Evolutionary conservation across 208 protist genomes (phyloP), one percentile per base, ranked within the genome.

Genomic region (Leishmania guyanensis): DNA sequence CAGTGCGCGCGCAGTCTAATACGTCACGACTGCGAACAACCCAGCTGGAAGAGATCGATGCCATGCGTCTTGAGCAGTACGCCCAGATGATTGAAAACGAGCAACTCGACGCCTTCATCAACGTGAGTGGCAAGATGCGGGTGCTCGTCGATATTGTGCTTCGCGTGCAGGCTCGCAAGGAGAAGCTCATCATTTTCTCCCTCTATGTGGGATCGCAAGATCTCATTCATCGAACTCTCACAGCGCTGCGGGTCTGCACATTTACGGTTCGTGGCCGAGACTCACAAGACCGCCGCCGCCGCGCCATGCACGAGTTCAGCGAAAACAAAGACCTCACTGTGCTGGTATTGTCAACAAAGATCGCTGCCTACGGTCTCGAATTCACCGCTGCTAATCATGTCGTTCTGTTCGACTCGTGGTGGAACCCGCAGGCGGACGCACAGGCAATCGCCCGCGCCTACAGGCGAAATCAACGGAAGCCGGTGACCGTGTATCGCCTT

Each of bases 331-430:
- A 86, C 22, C 64, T 96, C 64, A 80, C 75, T 12, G 90, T 84
- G 36, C 85, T 99, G 75, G 89, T 99, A 58, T 84, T 99, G 5
- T 99, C 98, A 0, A 99, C 99, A 5, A 96, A 98, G 68, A 98
- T 99, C 56, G 98, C 98, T 29, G 99, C 99, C 10, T 94, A 99
- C 22, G 99, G 99, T 39, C 98, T 99, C 64, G 99, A 99, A 84
- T 95, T 99, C 51, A 98, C 96, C 1, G 98, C 96, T 2, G 99
- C 99, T 20, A 99, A 99, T 84, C 99, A 99, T 29, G 99, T 99
- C 9, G 93, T 99, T 50, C 94, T 99, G 46, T 99, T 99, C 86
- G 99, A 99, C 82, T 96, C 90, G n/a, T 99, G 99, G 94, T 99
- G 98, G 98, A 99, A 99, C 83, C 98, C 99, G 20, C 99, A 99